Base-by-base conservation (phyloP, 1,284 basidiomycete species). In the Ceratobasidium sp. region DNA sequence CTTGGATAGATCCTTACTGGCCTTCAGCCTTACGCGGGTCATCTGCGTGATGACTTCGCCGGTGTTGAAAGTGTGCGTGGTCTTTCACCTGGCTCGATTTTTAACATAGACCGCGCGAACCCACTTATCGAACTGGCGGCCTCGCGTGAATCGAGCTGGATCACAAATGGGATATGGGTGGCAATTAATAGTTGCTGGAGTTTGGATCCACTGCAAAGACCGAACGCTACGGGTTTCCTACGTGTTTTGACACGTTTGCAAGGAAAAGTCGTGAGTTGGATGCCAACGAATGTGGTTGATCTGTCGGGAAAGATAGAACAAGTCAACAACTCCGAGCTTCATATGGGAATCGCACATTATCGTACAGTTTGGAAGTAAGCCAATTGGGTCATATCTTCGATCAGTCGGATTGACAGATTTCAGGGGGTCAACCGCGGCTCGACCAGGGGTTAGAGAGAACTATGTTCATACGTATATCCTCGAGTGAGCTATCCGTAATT, bases 11-110 rank as follows among this genome's bases (percentile, higher is more conserved):
- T 69, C 26, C 28, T 57, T 44, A 69, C 66, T 1, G 41, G 50
- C 2, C 23, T 69, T 1, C 41, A 44, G 38, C 66, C 66, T 3
- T 69, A 69, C 23, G 52, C 52, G 1, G 50, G 28, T 18, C 41
- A 44, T 28, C 52, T 46, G 46, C 66, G 66, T 26, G 66, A 69
- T 43, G 66, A 69, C 21, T 55, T 69, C 26, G 66, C 66, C n/a
- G 66, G 52, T n/a, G 54, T 57, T 9, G 66, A 69, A 7, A 69
- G 30, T 23, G 52, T 69, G n/a, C 38, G 52, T 8, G 66, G 66
- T 30, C 52, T 55, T 28, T 43, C 66, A 7, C 66, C 66, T 7
- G 66, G 38, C 13, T 43, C 41, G 18, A 46, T 69, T 8, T 23
- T 54, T 30, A 38, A 26, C 1, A 32, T 59, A 35, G 62, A 64